Base-by-base conservation (phyloP, 129 eudicot genomes). In the Erigeron canadensis region DNA sequence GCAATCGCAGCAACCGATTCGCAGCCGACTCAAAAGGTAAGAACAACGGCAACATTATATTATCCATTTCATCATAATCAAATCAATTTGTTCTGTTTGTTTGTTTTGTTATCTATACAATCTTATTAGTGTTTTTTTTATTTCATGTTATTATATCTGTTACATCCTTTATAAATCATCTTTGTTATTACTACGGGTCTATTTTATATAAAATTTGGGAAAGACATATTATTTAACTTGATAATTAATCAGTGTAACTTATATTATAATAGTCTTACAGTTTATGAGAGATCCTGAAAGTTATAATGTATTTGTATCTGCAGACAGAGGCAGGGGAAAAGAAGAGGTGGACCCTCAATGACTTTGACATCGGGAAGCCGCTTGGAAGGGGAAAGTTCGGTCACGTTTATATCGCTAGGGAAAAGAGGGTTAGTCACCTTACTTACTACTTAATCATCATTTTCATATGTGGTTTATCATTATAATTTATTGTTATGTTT, bases 1-100 rank as follows among this genome's bases (percentile, higher is more conserved):
- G 93, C 81, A 54, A 83, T 84, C 51, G 87, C 81, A 12, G 85
- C 81, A 12, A 57, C 89, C 34, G 89, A 87, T 74, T 17, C 81
- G 42, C 87, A 71, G 58, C 58, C 67, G 28, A 63, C 77, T 64
- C 88, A 70, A 17, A 79, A 84, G 88, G 88, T 86, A 40, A 70
- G 59, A 10, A 69, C 6, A 39, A 63, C 69, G 3, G 3, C 34
- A 28, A 28, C 23, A 23, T 6, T 16, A n/a, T n/a, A n/a, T 50
- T 67, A 13, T 15, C 5, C 21, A 10, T 7, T 56, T 56, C 10
- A 47, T 47, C 5, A 46, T 5, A 46, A 47, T 55, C 4, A 46
- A 12, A 45, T 45, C 28, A 6, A 38, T 70, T 63, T 37, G 9
- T 17, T 22, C 7, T 47, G 57, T 46, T 65, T 59, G 38, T 60